phyloP scores from a whole-genome alignment of 768 basidiomycete species.

The Gymnopilus dilepis region DNA sequence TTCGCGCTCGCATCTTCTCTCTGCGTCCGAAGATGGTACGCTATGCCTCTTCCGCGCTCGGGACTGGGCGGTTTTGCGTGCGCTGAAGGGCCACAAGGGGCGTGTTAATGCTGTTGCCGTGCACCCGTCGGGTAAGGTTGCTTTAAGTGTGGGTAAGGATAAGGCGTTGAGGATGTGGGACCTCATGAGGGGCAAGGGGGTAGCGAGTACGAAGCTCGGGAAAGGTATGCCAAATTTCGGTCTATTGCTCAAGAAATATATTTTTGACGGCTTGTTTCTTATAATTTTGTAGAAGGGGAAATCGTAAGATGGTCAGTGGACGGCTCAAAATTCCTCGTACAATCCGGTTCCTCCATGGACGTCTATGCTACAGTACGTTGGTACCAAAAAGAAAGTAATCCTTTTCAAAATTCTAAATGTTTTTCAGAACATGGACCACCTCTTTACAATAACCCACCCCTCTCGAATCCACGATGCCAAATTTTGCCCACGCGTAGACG shows the following conservation, averaged over 20 bases:
- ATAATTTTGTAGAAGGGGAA: conserved; percentile 88
- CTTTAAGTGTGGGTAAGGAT: conserved; percentile 90
- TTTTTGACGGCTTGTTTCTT: neutral
- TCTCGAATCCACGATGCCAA: conserved; percentile 85
- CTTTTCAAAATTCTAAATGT: too few relatives aligned
- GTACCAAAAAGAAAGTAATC: too few relatives aligned
- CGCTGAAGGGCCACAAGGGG: conserved; percentile 92
- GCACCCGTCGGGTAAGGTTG: conserved; percentile 92
- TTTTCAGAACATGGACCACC: conserved; percentile 75
- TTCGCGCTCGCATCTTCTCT: conserved; percentile 86
- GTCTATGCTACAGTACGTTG: conserved; percentile 75
- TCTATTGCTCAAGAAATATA: neutral
- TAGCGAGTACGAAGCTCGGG: conserved; percentile 87
- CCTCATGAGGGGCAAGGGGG: conserved; percentile 91
- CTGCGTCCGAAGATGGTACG: conserved; percentile 92
- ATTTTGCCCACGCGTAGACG: conserved; percentile 68
- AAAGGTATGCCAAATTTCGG: conserved; percentile 59
- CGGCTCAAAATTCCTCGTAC: conserved; percentile 82
- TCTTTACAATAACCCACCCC: conserved; percentile 75
- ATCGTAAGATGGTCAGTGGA: conserved; percentile 86
- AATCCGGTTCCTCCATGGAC: conserved; percentile 76
- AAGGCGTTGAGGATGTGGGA: conserved; percentile 97
- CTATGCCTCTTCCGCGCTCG: conserved; percentile 89
- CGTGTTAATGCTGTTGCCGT: conserved; percentile 89
- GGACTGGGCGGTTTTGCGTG: conserved; percentile 90